Base-by-base conservation (phyloP, 2,329 filamentous ascomycete genomes). In the Coniochaeta pulveracea region DNA sequence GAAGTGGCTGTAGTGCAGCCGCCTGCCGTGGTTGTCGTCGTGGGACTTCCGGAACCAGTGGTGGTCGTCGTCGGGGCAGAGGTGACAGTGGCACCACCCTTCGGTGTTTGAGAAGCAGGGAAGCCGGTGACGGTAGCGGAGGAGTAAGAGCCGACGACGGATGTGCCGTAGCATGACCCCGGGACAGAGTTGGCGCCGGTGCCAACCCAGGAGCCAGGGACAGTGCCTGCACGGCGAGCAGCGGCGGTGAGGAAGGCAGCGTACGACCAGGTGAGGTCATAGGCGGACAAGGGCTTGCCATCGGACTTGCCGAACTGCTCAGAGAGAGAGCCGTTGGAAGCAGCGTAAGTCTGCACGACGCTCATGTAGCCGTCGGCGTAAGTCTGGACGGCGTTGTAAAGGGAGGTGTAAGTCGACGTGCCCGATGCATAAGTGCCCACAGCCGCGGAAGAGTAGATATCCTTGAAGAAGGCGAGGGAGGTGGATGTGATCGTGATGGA, bases 221-320 rank as follows among this genome's bases (percentile, higher is more conserved):
- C 52, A 11, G 67, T 46, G 14, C 64, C 65, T 29, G 64, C 63
- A 29, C 76, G 68, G 23, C 76, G 68, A 26, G 64, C 64, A 16
- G 61, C 56, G n/a, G 70, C 69, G 1, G 77, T 79, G 29, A 85
- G 57, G 52, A 85, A 77, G 0, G 78, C 66, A 2, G 78, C 76
- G 42, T 83, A 84, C 1, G 77, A 82, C 80, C 80, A 85, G 3
- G 80, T 84, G 18, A 85, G 58, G 41, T 85, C 75, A 12, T 60
- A 56, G 1, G 80, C 80, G 2, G 76, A 81, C 4, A 78, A 56
- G 2, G 73, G 75, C 0, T 46, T 41, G 19, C 69, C 76, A 26
- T 50, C 57, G 35, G 56, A 52, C 43, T 66, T 67, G 42, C 69
- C 63, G 45, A 71, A 85, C 50, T 85, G 79, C 57, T 85, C 80